Percentiles rank a stretch among this genome's conserved stretches.
phyloP scores from a whole-genome alignment of 306 rosid genomes.

The Pterocarpus santalinus region DNA sequence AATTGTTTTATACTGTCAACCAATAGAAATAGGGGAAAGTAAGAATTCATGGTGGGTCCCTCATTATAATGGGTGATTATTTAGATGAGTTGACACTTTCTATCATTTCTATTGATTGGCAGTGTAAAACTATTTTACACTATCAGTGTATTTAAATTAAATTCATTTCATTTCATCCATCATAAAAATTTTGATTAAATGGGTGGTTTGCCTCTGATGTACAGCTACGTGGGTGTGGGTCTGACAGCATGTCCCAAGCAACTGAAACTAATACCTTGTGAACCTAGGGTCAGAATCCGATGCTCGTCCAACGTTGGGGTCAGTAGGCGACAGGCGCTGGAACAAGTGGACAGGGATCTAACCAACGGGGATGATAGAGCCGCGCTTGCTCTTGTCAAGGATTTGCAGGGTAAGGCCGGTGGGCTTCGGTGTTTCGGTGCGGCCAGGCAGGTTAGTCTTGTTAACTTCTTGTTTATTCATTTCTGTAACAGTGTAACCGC shows the following conservation, averaged over 20 bases:
- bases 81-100: no score
- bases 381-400: conserved; percentile 75
- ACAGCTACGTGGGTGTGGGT: conserved; percentile 49
- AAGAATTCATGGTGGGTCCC: no score
- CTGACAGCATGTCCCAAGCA: conserved; percentile 38
- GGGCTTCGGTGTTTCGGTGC: conserved; percentile 87
- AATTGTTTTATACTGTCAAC: no score
- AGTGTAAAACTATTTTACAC: no score
- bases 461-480: not conserved
- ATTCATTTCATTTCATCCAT: not conserved
- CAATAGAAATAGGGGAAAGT: no score
- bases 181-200: conserved; percentile 41
- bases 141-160: no score
- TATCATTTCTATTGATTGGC: no score
- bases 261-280: conserved; percentile 27
- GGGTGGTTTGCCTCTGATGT: conserved; percentile 55
- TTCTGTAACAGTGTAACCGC: not conserved
- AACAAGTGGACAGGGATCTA: conserved; percentile 73
- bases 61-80: no score
- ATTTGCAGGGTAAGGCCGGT: conserved; percentile 71
- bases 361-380: conserved; percentile 75
- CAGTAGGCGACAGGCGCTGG: conserved; percentile 61
- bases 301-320: conserved; percentile 64
- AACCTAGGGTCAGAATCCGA: conserved; percentile 40
- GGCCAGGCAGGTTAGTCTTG: conserved; percentile 73